Evolutionary conservation across 163 green algal genomes (phyloP).

Genomic region (Scenedesmus sp.): DNA sequence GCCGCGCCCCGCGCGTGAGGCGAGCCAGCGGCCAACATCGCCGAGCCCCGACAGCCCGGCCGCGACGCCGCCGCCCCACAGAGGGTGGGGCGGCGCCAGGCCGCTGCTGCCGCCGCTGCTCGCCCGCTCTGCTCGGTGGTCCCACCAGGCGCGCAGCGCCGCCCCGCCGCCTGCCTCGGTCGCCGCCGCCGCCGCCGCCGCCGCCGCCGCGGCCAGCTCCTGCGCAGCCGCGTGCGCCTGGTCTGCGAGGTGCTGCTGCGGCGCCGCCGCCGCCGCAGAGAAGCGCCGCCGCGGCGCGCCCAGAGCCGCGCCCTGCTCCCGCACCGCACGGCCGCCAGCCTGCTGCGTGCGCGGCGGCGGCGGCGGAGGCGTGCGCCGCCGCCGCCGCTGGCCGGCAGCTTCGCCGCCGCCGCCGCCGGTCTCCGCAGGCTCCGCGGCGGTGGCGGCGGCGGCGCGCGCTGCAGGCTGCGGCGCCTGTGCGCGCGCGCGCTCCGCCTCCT

Average conservation of each 20-base stretch:
- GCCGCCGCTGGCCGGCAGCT: background rate
- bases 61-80: background rate
- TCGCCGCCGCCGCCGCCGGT: background rate
- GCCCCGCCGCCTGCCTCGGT: background rate
- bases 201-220: background rate
- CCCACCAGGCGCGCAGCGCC: background rate
- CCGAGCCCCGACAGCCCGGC: background rate
- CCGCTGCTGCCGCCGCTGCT: constrained; percentile 6
- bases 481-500: background rate
- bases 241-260: constrained; percentile 15
- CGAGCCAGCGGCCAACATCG: background rate
- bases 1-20: background rate
- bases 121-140: constrained; percentile 2
- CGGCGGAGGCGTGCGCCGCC: background rate
- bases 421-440: background rate
- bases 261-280: too few relatives aligned
- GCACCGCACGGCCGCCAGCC: too few relatives aligned
- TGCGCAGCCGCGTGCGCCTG: background rate
- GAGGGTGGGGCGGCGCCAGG: background rate
- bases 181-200: background rate
- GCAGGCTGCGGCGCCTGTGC: background rate
- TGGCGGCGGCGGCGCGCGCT: background rate
- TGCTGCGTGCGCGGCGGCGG: background rate
- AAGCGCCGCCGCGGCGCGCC: background rate
- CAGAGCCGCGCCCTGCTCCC: background rate